Evolutionary conservation across 2,329 filamentous ascomycete genomes (phyloP), one percentile per base, ranked within the genome.

Genomic region (Amauroascus verrucosus): DNA sequence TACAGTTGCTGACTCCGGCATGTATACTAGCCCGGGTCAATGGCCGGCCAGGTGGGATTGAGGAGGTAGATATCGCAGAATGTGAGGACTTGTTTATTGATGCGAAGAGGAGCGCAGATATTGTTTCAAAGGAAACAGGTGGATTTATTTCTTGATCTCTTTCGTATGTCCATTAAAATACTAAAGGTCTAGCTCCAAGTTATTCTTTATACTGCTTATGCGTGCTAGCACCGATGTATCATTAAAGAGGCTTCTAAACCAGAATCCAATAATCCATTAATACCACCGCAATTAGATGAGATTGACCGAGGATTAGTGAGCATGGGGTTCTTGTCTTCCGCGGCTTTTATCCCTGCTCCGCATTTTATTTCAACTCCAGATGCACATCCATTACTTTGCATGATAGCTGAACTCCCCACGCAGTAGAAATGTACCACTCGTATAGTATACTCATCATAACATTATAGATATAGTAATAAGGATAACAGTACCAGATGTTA

Each of bases 1-100:
- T 98, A 67, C 93, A 97, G 73, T 74, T 98, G 61, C 77, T 98
- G 62, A 87, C 89, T 24, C 90, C 90, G 1, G 85, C 89, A 50
- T 91, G 86, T 70, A 95, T 97, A 70, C 79, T 97, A 63, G 88
- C 91, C 56, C 85, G 87, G 66, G 87, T 93, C 65, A 87, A 85
- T 67, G 86, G 86, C 56, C 82, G 83, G 63, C 79, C 76, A 58
- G 83, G 87, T 65, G 68, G 67, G 5, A 89, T 91, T 64, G 85
- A 89, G 63, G 74, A 86, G 54, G 78, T 82, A 63, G 87, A 91
- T 68, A 81, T 93, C 59, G 79, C 79, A 14, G 87, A 93, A 72
- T 90, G 86, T 67, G 85, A 90, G 68, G 85, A 88, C 64, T 73
- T 93, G 48, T 91, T 93, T 75, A 80, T 91, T 60, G 87, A 93